Conservation (phyloP, 139 green algal species). For the Volvox reticuliferus region DNA sequence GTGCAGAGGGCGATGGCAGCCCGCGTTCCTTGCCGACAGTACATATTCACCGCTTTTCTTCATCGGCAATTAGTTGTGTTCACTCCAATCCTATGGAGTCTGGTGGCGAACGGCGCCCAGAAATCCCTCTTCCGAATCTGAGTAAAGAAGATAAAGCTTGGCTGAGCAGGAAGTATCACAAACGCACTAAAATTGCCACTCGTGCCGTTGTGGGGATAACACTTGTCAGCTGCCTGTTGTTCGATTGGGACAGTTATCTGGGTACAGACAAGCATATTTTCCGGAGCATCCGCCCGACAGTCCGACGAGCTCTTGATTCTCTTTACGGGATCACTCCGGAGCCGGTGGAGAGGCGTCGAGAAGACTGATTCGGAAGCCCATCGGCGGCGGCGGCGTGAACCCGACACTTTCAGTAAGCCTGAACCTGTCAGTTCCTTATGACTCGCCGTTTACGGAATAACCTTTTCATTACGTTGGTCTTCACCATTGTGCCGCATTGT, state of each 20-base stretch:
- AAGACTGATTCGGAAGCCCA: background rate
- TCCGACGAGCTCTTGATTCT: constrained; percentile 43
- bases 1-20: background rate
- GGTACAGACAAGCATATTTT: constrained; percentile 65
- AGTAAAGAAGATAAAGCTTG: constrained; percentile 26
- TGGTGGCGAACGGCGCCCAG: background rate
- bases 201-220: constrained; percentile 12
- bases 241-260: constrained; percentile 65
- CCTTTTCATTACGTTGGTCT: background rate
- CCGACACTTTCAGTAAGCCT: background rate
- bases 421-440: background rate
- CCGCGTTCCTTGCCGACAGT: too few species aligned
- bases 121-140: constrained; percentile 21
- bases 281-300: constrained; percentile 43
- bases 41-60: background rate
- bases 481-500: background rate
- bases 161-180: constrained; percentile 52
- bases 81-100: constrained; percentile 10
- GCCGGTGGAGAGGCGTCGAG: background rate
- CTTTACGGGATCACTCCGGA: constrained; percentile 28
- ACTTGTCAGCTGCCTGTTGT: constrained; percentile 52
- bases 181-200: constrained; percentile 7
- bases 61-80: background rate
- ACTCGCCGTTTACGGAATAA: background rate
- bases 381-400: constrained; percentile 10